Conservation (phyloP, 2,329 filamentous ascomycete species). For the Nigrospora oryzae region DNA sequence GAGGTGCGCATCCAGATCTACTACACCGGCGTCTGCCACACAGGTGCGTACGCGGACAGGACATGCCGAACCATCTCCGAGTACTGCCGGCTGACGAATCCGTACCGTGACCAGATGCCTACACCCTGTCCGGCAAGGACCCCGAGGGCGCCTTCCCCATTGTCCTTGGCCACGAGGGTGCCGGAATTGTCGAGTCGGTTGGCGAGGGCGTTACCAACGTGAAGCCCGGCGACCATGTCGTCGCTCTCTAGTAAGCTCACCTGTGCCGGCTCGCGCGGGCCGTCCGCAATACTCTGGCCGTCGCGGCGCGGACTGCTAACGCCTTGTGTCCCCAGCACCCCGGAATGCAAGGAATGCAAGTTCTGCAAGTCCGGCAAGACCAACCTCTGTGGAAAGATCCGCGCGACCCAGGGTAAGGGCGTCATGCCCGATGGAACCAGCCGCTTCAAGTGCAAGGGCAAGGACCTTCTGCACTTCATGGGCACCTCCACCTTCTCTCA, state of each 20-base stretch:
- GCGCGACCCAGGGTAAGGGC: slow-evolving; percentile 89
- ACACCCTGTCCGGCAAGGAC: slow-evolving; percentile 92
- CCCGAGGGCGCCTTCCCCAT: slow-evolving; percentile 91
- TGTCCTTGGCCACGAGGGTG: slow-evolving; percentile 83
- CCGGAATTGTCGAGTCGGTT: slow-evolving; percentile 85
- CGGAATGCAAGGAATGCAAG: slow-evolving; percentile 96
- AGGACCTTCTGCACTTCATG: slow-evolving; percentile 98
- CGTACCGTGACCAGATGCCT: slow-evolving; percentile 57
- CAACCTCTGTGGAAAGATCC: slow-evolving; percentile 98
- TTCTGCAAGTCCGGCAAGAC: slow-evolving; percentile 99
- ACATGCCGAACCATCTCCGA: slow-evolving; percentile 20
- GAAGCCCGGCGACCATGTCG: slow-evolving; percentile 86
- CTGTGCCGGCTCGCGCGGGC: background rate
- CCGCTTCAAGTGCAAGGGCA: slow-evolving; percentile 89
- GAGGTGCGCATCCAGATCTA: slow-evolving; percentile 96
- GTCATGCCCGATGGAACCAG: slow-evolving; percentile 96
- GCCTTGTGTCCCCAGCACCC: slow-evolving; percentile 53
- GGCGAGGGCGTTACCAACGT: slow-evolving; percentile 93
- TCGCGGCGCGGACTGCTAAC: slow-evolving; percentile 7
- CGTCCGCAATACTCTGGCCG: background rate
- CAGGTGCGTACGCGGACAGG: slow-evolving; percentile 47
- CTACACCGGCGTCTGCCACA: slow-evolving; percentile 99
- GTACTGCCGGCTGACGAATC: slow-evolving; percentile 2
- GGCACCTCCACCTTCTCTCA: slow-evolving; percentile 97
- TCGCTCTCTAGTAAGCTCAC: slow-evolving; percentile 67